Conservation (phyloP, 352 stramenopile genomes). For the Phytophthora fragariae region DNA sequence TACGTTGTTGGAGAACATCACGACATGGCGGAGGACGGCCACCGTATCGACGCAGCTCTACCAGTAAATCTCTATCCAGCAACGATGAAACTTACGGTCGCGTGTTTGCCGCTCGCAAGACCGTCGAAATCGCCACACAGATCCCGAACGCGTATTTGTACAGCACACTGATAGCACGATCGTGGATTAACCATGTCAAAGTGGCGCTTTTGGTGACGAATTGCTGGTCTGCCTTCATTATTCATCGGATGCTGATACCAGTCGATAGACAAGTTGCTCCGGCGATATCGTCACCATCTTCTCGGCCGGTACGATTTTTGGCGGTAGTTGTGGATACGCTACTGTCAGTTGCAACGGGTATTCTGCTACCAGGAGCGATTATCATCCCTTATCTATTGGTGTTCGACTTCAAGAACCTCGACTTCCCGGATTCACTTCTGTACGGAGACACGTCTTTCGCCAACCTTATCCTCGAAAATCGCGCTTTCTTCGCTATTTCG, state of each 20-base stretch:
- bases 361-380: constrained; percentile 24
- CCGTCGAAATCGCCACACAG: constrained; percentile 55
- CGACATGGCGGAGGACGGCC: not conserved
- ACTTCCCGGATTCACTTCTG: constrained; percentile 42
- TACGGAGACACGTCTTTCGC: constrained; percentile 55
- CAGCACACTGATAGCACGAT: constrained; percentile 49
- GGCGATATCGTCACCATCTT: not conserved
- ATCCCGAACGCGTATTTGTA: constrained; percentile 51
- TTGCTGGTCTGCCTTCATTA: constrained; percentile 40
- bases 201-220: constrained; percentile 54
- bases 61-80: constrained; percentile 7
- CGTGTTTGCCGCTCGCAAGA: constrained; percentile 42
- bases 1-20: not conserved
- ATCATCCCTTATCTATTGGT: constrained; percentile 26
- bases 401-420: constrained; percentile 42
- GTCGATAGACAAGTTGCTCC: not conserved
- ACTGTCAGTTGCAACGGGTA: constrained; percentile 1
- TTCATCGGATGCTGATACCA: constrained; percentile 15
- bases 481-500: constrained; percentile 45
- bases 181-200: constrained; percentile 61
- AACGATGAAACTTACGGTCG: constrained; percentile 44
- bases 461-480: constrained; percentile 58
- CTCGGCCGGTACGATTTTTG: constrained; percentile 9
- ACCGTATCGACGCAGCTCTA: not conserved
- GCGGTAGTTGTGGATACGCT: constrained; percentile 24